Base-by-base conservation (phyloP, 1,284 basidiomycete species). In the Rhodotorula sp. region DNA sequence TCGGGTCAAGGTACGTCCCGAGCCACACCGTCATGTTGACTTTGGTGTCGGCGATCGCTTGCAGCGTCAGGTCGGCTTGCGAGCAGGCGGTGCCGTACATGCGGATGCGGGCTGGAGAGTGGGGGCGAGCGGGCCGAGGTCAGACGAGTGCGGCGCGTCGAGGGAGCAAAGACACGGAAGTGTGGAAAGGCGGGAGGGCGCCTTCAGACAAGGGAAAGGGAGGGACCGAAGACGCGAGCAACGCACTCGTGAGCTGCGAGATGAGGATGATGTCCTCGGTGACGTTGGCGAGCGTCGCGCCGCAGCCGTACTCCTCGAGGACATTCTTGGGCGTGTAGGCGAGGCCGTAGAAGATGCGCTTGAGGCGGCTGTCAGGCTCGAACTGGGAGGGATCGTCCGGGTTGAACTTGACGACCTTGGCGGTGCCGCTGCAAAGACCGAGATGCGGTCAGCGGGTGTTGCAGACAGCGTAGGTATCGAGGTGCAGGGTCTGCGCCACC, bases 21-120 rank as follows among this genome's bases (percentile, higher is more conserved):
- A 75, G 66, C 72, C 70, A 75, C 57, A 74, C 65, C 12, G 68
- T 74, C 73, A 67, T 64, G 53, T 73, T 68, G 56, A 68, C 61
- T 81, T 96, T 92, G 61, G 93, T 96, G 78, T 89, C 87, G 79
- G 90, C 85, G 80, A 99, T 91, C 1, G 91, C 92, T 75, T 91
- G 88, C 50, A 93, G 85, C 3, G 86, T 84, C 34, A 86, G 76
- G 19, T 83, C 82, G 5, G 85, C 84, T 54, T 84, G 82, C 74
- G 85, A 84, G 78, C 86, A 87, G 72, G 86, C 87, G 2, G 66
- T 73, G 14, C 81, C 81, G 73, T 78, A 78, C 49, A 70, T 72
- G 44, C 74, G 62, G 25, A 78, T 52, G 1, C 70, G 73, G 46
- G 71, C 72, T 72, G 53, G 7, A 25, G 2, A 34, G 34, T 34